Base-by-base conservation (phyloP, 2,329 filamentous ascomycete genomes). In the Colletotrichum euphorbiae region DNA sequence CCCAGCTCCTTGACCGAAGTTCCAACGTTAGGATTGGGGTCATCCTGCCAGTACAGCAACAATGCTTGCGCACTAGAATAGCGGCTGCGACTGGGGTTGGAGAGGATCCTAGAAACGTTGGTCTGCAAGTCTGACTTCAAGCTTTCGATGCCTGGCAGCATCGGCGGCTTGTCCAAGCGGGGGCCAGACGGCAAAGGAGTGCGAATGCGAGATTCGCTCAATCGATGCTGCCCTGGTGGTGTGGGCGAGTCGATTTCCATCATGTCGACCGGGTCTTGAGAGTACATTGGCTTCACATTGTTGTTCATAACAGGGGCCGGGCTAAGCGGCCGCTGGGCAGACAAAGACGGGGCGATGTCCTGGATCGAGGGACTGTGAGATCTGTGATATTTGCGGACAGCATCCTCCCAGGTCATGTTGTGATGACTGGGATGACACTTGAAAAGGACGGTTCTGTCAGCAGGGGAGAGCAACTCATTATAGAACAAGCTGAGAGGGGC, bases 361-460 rank as follows among this genome's bases (percentile, higher is more conserved):
- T 83, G 84, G 52, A 85, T 78, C 31, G 76, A 78, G 36, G 85
- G 84, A 71, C 85, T 87, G 63, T 84, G 81, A 45, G 84, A 82
- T 65, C 83, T 81, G 76, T 81, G 78, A 62, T 86, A 88, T 72
- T 87, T 88, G 72, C 78, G 80, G 52, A 84, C 80, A 15, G 86
- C 84, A 69, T 88, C 85, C 74, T 88, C 85, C 86, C 86, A 89
- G 11, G 84, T 87, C 85, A 88, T 85, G 71, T 84, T 84, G 71
- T 88, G 86, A 74, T 89, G 87, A 71, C 82, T 85, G 13, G 87
- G 86, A 72, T 88, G 85, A 74, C 87, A 89, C 86, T 87, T 79
- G 64, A 63, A 31, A 45, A 42, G 46, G 38, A 57, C 57, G 46
- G 19, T 68, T 55, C 62, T 62, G 61, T 70, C 55, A 70, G 59